These are phyloP conservation scores for Zangia roseola DNA, from an alignment of 768 basidiomycete species.

Conservation along the genomic window DNA sequence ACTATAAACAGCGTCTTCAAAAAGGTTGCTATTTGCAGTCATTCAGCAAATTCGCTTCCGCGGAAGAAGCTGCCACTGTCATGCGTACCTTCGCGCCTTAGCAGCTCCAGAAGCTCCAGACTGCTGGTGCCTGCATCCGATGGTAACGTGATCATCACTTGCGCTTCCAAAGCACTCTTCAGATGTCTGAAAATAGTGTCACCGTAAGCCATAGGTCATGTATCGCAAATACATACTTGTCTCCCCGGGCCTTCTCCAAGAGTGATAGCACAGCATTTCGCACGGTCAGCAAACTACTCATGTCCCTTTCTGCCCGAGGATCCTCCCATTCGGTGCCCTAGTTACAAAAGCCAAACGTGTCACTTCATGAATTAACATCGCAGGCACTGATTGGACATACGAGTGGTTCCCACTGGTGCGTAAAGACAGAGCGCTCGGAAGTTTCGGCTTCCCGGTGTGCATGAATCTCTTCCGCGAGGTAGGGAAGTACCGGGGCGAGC, in stretches of 20 bases:
- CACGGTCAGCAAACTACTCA: conserved; percentile 60
- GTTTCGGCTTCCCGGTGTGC: conserved; percentile 20
- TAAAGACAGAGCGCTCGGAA: conserved; percentile 60
- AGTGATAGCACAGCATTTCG: conserved; percentile 61
- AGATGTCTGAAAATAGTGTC: conserved; percentile 50
- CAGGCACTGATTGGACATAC: conserved; percentile 41
- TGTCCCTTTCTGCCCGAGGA: conserved; percentile 51
- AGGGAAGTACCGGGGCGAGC: conserved; percentile 84
- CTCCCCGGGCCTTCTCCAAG: conserved; percentile 72
- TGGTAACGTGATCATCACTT: conserved; percentile 62
- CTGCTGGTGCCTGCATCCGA: conserved; percentile 26
- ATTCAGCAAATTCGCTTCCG: not conserved
- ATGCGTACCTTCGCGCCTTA: conserved; percentile 43
- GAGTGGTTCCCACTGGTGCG: conserved; percentile 62
- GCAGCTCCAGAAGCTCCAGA: conserved; percentile 34
- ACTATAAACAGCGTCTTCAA: conserved; percentile 80
- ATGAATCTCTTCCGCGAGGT: conserved; percentile 88
- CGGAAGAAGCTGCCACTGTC: not conserved
- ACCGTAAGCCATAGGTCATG: not conserved
- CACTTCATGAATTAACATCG: not conserved
- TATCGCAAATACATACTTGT: conserved; percentile 53
- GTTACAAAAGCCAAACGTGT: not conserved
- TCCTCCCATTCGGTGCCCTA: conserved; percentile 68
- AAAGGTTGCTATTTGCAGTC: conserved; percentile 47
- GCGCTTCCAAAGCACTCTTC: conserved; percentile 74